phyloP scores from a whole-genome alignment of 2,329 filamentous ascomycete genomes.

The Furcasterigmium sp. region DNA sequence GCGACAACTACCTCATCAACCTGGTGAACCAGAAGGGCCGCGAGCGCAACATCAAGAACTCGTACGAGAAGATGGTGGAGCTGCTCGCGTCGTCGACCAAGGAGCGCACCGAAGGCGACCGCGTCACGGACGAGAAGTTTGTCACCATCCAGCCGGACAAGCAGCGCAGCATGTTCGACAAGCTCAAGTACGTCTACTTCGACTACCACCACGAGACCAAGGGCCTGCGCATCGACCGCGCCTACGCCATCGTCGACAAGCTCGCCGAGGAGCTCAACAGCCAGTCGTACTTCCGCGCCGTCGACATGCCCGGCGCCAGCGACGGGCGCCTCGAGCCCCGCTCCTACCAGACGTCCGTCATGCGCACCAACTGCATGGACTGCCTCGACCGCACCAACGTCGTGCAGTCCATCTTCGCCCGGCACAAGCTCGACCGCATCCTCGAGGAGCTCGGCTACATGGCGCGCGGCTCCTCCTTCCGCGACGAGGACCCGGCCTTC shows the following conservation, averaged over 20 bases:
- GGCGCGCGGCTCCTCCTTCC: conserved; percentile 68
- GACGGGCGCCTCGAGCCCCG: conserved; percentile 74
- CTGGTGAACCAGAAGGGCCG: conserved; percentile 94
- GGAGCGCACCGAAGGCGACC: conserved; percentile 61
- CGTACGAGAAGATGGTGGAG: conserved; percentile 87
- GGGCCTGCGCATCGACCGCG: conserved; percentile 87
- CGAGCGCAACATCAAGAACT: conserved; percentile 82
- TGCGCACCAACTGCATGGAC: conserved; percentile 99
- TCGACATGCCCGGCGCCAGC: conserved; percentile 71
- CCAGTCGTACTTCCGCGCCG: conserved; percentile 88
- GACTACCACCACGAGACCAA: conserved; percentile 99
- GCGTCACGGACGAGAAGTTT: conserved; percentile 71
- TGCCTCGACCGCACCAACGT: conserved; percentile 97
- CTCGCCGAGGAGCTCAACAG: conserved; percentile 69
- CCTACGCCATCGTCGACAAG: conserved; percentile 78
- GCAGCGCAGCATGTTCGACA: conserved; percentile 63
- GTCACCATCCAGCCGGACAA: conserved; percentile 65
- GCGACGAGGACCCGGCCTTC: conserved; percentile 71
- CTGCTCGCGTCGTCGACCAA: conserved; percentile 64
- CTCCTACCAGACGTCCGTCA: conserved; percentile 78
- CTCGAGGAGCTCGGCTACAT: conserved; percentile 80
- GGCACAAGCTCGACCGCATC: conserved; percentile 84
- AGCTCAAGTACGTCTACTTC: conserved; percentile 94
- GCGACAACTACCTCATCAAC: conserved; percentile 96
- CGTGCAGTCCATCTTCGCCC: conserved; percentile 93